Base-by-base conservation (phyloP, 208 protist species). In the Crithidia fasciculata region DNA sequence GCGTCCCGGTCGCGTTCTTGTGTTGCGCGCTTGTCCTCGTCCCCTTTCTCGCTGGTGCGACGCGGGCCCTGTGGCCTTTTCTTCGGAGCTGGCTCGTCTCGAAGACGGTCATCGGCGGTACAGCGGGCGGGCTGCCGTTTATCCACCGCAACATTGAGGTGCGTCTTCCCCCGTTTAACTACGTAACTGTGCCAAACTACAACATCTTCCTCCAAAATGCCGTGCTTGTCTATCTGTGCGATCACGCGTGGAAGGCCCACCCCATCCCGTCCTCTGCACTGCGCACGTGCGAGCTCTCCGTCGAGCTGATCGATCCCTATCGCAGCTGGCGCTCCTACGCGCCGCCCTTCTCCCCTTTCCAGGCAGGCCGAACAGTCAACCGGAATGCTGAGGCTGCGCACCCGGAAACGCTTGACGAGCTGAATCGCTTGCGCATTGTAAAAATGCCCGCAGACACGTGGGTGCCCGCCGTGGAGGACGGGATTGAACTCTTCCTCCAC, bases 91-190 rank as follows among this genome's bases (percentile, higher is more conserved):
- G 60, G 57, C 40, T 59, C 13, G 39, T 54, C 1, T 3, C 58
- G 28, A 13, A 13, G 12, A 43, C n/a, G 19, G 4, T 7, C 37
- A 7, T 68, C 44, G 58, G 66, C 39, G 49, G 43, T 9, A 69
- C 10, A 15, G 50, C n/a, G 0, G 44, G 60, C 8, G 37, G 56
- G 1, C 41, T 64, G 5, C 3, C 44, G 3, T 69, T 62, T 18
- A 78, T 73, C 8, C 28, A 69, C 4, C 74, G 74, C n/a, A 66
- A 73, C 59, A 69, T 78, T 12, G 56, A 56, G 12, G 74, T 78
- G 12, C 58, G 43, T 19, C 56, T 73, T 2, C 64, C 74, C 6
- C 60, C 66, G 5, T 15, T 36, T 0, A 2, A 6, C 45, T 69
- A 28, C 8, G 40, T 78, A 0, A 8, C 47, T 0, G 18, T 78